phyloP scores from a whole-genome alignment of 352 stramenopile genomes.

The Pilasporangium apinafurcum region DNA sequence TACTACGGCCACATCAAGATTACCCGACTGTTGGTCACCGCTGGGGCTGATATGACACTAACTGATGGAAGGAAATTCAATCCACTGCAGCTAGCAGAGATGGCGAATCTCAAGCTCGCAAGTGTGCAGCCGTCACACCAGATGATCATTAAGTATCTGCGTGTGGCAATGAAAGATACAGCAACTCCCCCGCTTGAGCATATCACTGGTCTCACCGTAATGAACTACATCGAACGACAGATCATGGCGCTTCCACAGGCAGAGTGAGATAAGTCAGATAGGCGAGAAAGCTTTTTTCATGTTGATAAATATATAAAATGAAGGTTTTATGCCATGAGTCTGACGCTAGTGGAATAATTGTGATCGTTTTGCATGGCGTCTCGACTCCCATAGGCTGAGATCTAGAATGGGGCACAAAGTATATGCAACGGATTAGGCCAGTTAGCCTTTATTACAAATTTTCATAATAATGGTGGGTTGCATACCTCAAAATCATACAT shows the following conservation, averaged over 20 bases:
- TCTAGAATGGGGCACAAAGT: slow-evolving; percentile 8
- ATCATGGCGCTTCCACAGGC: slow-evolving; percentile 37
- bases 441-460: too few relatives aligned
- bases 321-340: slow-evolving; percentile 19
- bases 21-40: slow-evolving; percentile 46
- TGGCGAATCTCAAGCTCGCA: slow-evolving; percentile 63
- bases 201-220: slow-evolving; percentile 64
- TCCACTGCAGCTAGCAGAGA: slow-evolving; percentile 64
- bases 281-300: slow-evolving; percentile 1
- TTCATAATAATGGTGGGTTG: not conserved
- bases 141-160: slow-evolving; percentile 82
- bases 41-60: slow-evolving; percentile 40
- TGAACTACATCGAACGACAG: slow-evolving; percentile 56
- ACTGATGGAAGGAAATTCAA: slow-evolving; percentile 62
- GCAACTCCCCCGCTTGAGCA: slow-evolving; percentile 73
- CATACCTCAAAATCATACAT: slow-evolving; percentile 84
- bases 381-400: slow-evolving; percentile 39
- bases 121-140: slow-evolving; percentile 79
- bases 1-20: slow-evolving; percentile 77
- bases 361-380: slow-evolving; percentile 39
- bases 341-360: slow-evolving; percentile 31
- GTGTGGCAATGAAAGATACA: slow-evolving; percentile 65
- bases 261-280: not conserved
- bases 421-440: not conserved
- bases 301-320: slow-evolving; percentile 6